Base-by-base conservation (phyloP, 441 rosid genomes). In the Gossypium schwendimanii region DNA sequence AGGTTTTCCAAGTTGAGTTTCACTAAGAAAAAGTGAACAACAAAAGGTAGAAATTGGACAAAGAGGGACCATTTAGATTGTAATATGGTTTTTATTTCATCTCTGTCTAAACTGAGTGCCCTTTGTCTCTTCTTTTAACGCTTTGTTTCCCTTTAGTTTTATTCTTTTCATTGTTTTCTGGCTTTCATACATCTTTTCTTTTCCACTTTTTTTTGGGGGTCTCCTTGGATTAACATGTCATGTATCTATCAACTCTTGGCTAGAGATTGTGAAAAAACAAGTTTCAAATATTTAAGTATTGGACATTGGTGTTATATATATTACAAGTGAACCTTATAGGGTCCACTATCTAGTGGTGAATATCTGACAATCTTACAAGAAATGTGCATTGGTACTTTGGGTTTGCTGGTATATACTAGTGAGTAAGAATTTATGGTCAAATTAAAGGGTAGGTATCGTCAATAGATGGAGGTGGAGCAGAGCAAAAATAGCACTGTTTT, bases 41-140 rank as follows among this genome's bases (percentile, higher is more conserved):
- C 3, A 28, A 65, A 72, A 76, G 64, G 54, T 23, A 54, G 52
- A 73, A 18, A 44, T 68, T 36, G 63, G 21, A 10, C 49, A 2
- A 14, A 9, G 26, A 21, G 6, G 80, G 81, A 52, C 76, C 73
- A 78, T 73, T 63, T 62, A 8, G 3, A 23, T 36, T 26, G 15
- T 6, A 33, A 21, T 54, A n/a, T 14, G 2, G 3, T 55, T 65
- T 47, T 63, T 52, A 17, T 55, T 31, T 39, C 41, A 31, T 70
- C 63, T 39, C 26, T 28, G 15, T 36, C 41, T 41, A 8, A 10
- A 31, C 33, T 31, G 52, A 69, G 53, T 41, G 60, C 47, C 49
- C 53, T 20, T 61, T 73, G 76, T 83, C 83, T 76, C 78, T 75
- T 79, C 79, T 74, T 75, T 79, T 79, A 61, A 79, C 72, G 28